phyloP scores from a whole-genome alignment of 2,329 filamentous ascomycete species.

The Zymoseptoria passerinii region DNA sequence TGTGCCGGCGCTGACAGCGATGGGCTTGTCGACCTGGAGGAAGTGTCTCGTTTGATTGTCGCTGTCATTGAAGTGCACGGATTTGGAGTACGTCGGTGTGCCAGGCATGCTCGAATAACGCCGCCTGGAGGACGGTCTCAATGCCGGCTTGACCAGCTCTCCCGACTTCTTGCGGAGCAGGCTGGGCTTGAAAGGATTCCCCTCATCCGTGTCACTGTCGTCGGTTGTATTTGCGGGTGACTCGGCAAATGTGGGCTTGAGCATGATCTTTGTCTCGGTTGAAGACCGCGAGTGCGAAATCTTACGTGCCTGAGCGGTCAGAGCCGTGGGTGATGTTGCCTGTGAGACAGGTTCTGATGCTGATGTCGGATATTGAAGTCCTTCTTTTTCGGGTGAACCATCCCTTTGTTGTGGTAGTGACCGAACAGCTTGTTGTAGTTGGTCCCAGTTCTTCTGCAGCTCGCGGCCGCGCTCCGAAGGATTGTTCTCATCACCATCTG shows the following conservation, averaged over 20 bases:
- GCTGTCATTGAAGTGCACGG: slow-evolving; percentile 96
- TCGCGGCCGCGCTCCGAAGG: slow-evolving; percentile 30
- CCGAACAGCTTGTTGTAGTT: slow-evolving; percentile 75
- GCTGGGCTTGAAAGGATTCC: slow-evolving; percentile 54
- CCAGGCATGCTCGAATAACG: slow-evolving; percentile 95
- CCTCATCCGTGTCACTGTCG: slow-evolving; percentile 46
- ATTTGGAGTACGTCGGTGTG: slow-evolving; percentile 90
- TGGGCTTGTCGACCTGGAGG: slow-evolving; percentile 81
- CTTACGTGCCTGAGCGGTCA: slow-evolving; percentile 50
- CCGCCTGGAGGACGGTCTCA: slow-evolving; percentile 68
- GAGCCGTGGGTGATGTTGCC: slow-evolving; percentile 31
- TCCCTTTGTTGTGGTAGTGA: slow-evolving; percentile 61
- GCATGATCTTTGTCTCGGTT: slow-evolving; percentile 48
- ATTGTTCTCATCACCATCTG: slow-evolving; percentile 61
- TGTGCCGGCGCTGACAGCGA: slow-evolving; percentile 91
- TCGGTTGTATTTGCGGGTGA: slow-evolving; percentile 37
- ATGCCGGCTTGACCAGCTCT: slow-evolving; percentile 85
- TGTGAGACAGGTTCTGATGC: slow-evolving; percentile 30
- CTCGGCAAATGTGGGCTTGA: slow-evolving; percentile 36
- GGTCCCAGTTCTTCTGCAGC: slow-evolving; percentile 44
- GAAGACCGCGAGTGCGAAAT: slow-evolving; percentile 54
- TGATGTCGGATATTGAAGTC: slow-evolving; percentile 9
- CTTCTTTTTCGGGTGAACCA: slow-evolving; percentile 45
- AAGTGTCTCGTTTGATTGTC: slow-evolving; percentile 96
- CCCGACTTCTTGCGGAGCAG: slow-evolving; percentile 98